Evolutionary conservation across 116 monocot genomes (phyloP), one percentile per base, ranked within the genome.

Genomic region (Posidonia oceanica): DNA sequence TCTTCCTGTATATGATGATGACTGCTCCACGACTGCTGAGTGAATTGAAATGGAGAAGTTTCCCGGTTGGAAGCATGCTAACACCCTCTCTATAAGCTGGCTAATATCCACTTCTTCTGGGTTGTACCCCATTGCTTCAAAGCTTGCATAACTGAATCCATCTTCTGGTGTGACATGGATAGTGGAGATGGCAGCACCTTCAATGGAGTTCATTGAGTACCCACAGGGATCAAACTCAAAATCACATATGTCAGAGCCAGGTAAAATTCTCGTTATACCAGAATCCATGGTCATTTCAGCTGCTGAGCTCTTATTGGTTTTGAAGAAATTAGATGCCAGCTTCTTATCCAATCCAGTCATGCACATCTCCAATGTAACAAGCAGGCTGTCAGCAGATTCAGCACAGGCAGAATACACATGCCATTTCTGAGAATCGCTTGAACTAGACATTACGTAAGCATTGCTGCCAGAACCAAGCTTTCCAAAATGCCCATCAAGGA

Each of bases 201-300:
- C 44, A 55, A 88, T 79, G 16, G 72, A 88, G 64, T 93, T 93
- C 93, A 93, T 93, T 0, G 93, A 93, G 52, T 93, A 93, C 17
- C 93, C 93, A 58, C 93, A 93, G 29, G 93, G 93, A 2, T 93
- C 93, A 37, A 93, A 93, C 22, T 82, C 88, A 68, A 88, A 88
- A 68, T 93, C 93, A 36, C 93, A 93, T 51, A 88, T 88, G 14
- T 93, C 82, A 86, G 88, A 88, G 81, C 86, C 88, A 0, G 88
- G 93, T 14, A 93, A 84, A 1, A 93, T 93, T n/a, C 80, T 64
- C 3, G 83, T 70, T 37, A 93, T 88, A 2, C 88, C 88, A 59
- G 93, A 80, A 7, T 54, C 54, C 73, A 78, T 78, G 0, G 88
- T 92, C 88, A 92, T 92, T 60, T 81, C 76, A 68, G 87, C 68